Percentiles rank a stretch among this genome's conserved stretches.
phyloP scores from a whole-genome alignment of 2,329 filamentous ascomycete genomes.

The Fusarium odoratissimum region DNA sequence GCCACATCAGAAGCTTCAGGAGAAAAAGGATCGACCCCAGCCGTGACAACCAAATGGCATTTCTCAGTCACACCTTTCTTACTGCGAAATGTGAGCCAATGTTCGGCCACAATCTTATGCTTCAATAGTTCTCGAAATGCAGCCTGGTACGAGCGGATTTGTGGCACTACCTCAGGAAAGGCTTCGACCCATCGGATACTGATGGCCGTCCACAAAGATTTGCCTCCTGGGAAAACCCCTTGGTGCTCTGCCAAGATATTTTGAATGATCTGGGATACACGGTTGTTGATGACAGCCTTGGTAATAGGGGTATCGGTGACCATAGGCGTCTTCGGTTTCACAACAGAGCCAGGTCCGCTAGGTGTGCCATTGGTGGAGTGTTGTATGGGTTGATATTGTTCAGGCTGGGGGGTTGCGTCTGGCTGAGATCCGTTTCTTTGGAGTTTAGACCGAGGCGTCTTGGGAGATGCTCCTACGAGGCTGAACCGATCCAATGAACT shows the following conservation, averaged over 20 bases:
- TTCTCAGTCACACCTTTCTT: constrained; percentile 57
- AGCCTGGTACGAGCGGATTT: constrained; percentile 53
- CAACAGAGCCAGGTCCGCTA: neutral
- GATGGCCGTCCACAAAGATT: constrained; percentile 61
- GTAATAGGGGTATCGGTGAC: constrained; percentile 28
- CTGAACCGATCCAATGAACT: constrained; percentile 23
- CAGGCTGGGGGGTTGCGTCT: neutral
- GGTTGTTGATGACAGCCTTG: constrained; percentile 26
- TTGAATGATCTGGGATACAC: constrained; percentile 45
- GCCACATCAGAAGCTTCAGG: constrained; percentile 57
- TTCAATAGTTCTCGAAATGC: constrained; percentile 55
- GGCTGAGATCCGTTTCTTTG: constrained; percentile 8
- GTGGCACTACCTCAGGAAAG: constrained; percentile 56
- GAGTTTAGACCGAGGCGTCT: constrained; percentile 19
- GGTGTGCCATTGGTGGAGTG: neutral
- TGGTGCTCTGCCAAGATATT: constrained; percentile 47
- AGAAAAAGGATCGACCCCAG: constrained; percentile 56
- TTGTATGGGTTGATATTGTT: neutral
- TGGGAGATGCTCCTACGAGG: constrained; percentile 17
- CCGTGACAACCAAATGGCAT: constrained; percentile 58
- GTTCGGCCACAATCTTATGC: constrained; percentile 52
- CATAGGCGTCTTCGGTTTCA: constrained; percentile 16
- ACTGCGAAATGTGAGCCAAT: constrained; percentile 59
- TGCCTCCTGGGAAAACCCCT: constrained; percentile 64
- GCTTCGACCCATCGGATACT: constrained; percentile 58